Conservation (phyloP, 352 stramenopile species). For the Phytophthora ohioensis region DNA sequence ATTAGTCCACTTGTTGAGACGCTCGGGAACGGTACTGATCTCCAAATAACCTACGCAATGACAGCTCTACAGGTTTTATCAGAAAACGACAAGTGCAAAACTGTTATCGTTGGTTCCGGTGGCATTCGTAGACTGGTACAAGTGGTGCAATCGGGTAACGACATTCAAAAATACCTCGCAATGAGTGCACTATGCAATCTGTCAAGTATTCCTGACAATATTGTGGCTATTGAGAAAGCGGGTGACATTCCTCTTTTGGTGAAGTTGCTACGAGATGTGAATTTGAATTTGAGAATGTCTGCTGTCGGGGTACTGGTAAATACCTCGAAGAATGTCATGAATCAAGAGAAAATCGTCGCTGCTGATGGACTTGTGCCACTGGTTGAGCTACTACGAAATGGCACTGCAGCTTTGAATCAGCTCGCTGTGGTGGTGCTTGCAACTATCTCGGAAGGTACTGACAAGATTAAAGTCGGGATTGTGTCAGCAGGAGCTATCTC, state of each 20-base stretch:
- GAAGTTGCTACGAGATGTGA: too few species aligned
- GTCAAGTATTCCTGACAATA: too few species aligned
- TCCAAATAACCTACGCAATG: background rate
- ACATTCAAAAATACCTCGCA: too few species aligned
- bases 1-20: background rate
- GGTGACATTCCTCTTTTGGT: too few species aligned
- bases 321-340: background rate
- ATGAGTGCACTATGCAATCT: too few species aligned
- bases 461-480: background rate
- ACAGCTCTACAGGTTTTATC: background rate
- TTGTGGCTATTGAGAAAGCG: too few species aligned
- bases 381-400: background rate
- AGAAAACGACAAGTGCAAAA: too few species aligned
- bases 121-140: too few species aligned
- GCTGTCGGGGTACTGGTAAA: too few species aligned
- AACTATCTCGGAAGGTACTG: background rate
- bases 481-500: background rate
- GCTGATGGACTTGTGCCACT: background rate
- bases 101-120: too few species aligned
- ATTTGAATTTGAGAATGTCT: too few species aligned
- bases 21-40: background rate
- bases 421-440: background rate
- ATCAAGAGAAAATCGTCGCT: background rate
- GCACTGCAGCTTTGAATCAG: background rate
- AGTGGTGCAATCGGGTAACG: too few species aligned